Evolutionary conservation across 139 green algal species (phyloP).

Genomic region (Chlamydomonas schloesseri): DNA sequence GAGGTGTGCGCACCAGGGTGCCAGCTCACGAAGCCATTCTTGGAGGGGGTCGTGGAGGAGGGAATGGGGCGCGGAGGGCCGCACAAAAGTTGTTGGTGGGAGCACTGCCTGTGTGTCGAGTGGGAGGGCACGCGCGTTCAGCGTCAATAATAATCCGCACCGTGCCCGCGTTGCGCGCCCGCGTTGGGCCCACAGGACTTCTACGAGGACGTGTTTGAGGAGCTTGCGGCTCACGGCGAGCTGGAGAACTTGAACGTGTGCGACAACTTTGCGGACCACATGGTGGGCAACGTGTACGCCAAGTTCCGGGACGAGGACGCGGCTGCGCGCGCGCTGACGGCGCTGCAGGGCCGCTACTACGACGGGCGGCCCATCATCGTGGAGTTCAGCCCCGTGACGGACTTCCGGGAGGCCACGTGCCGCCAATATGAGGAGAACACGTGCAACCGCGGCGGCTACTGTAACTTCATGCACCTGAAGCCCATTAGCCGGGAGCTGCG

Average conservation of each 20-base stretch:
- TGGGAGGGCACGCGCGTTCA: too few relatives aligned
- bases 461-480: constrained; percentile 99
- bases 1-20: too few relatives aligned
- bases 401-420: constrained; percentile 96
- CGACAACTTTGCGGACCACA: constrained; percentile 98
- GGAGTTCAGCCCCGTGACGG: constrained; percentile 98
- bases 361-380: constrained; percentile 89
- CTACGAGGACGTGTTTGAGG: constrained; percentile 99
- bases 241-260: constrained; percentile 98
- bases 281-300: constrained; percentile 95
- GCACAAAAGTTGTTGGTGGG: too few relatives aligned
- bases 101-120: too few relatives aligned
- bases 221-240: constrained; percentile 93
- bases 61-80: too few relatives aligned
- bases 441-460: constrained; percentile 97
- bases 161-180: too few relatives aligned
- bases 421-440: constrained; percentile 99
- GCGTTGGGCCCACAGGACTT: constrained; percentile 82
- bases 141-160: too few relatives aligned
- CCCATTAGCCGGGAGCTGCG: constrained; percentile 88
- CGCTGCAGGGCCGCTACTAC: constrained; percentile 85
- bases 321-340: constrained; percentile 76
- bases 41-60: too few relatives aligned
- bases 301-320: constrained; percentile 95
- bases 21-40: too few relatives aligned